These are phyloP conservation scores for Suillus brevipes DNA, from an alignment of 768 basidiomycete species.

Conservation along the genomic window DNA sequence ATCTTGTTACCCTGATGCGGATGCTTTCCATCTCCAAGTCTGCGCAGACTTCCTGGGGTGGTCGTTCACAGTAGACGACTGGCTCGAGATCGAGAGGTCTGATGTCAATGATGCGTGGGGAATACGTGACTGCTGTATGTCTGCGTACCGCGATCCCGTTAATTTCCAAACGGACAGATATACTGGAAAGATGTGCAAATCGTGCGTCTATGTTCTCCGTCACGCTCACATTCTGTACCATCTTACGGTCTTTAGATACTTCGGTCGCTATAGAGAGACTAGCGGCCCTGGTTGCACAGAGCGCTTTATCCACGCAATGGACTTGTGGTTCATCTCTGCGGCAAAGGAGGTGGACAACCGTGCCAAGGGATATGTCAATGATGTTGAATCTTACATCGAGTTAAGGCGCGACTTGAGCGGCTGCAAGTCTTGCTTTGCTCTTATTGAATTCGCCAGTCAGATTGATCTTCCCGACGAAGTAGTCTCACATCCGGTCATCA, in stretches of 20 bases:
- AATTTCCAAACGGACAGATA: constrained; percentile 27
- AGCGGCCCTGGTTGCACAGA: constrained; percentile 41
- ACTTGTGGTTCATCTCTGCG: constrained; percentile 43
- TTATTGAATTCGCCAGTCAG: constrained; percentile 53
- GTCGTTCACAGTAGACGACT: constrained; percentile 39
- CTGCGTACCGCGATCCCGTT: constrained; percentile 30
- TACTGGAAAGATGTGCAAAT: constrained; percentile 31
- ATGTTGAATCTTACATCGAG: constrained; percentile 52
- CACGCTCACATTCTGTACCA: background rate
- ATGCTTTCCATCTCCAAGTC: constrained; percentile 59
- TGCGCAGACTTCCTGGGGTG: constrained; percentile 66
- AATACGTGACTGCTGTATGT: constrained; percentile 30
- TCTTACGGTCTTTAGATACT: constrained; percentile 31
- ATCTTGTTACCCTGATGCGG: constrained; percentile 58
- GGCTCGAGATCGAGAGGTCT: constrained; percentile 11
- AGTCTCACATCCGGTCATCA: constrained; percentile 49
- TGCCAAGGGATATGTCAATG: constrained; percentile 34
- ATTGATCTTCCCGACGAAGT: constrained; percentile 57
- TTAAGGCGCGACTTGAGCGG: constrained; percentile 57
- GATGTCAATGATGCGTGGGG: constrained; percentile 31
- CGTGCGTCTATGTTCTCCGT: constrained; percentile 26
- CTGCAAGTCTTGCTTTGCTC: constrained; percentile 49
- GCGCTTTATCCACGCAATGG: constrained; percentile 42
- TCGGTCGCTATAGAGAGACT: constrained; percentile 36
- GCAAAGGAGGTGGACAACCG: constrained; percentile 45